Base-by-base conservation (phyloP, 2,329 filamentous ascomycete species). In the Diaporthe sp. region DNA sequence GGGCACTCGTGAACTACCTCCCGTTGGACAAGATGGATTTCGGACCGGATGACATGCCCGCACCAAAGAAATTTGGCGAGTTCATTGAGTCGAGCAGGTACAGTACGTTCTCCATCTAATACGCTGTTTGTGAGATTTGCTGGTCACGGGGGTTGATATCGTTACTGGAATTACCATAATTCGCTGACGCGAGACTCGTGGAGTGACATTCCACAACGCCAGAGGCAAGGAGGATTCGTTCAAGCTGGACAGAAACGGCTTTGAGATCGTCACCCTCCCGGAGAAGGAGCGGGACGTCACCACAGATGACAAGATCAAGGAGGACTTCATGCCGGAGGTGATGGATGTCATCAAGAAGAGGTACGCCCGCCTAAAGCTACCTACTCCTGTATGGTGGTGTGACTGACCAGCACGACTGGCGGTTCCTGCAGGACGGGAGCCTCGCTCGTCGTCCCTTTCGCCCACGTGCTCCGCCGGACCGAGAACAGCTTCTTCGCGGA, bases 171-270 rank as follows among this genome's bases (percentile, higher is more conserved):
- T 46, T 7, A 17, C 4, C 17, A 15, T 4, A 4, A 42, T 22
- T 65, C 31, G 25, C 61, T 65, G 28, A 65, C 42, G 2, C 1
- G 25, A 8, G 42, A 49, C 22, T 19, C 13, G 7, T n/a, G 9
- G 12, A 65, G 61, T 74, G 60, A 68, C 62, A 15, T 70, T 74
- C 53, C 51, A 67, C 49, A 58, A 74, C 17, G 57, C 57, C 31
- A 65, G 62, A 19, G 72, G 72, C 19, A 39, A 49, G 61, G 62
- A 74, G 42, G 61, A 51, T 25, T 34, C 12, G 19, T 74, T 74
- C 28, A 37, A 74, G 51, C 72, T 74, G 25, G 72, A 74, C n/a
- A 70, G 13, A n/a, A 74, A 74, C 51, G 72, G 61, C 51, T 70
- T 74, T 67, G 34, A 74, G 39, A 60, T 74, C 31, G 28, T 74